A percentile compares a stretch with the other conserved stretches of the same genome.
Evolutionary conservation across 2,329 filamentous ascomycete genomes (phyloP).

Genomic region (Aspergillus viridinutans): DNA sequence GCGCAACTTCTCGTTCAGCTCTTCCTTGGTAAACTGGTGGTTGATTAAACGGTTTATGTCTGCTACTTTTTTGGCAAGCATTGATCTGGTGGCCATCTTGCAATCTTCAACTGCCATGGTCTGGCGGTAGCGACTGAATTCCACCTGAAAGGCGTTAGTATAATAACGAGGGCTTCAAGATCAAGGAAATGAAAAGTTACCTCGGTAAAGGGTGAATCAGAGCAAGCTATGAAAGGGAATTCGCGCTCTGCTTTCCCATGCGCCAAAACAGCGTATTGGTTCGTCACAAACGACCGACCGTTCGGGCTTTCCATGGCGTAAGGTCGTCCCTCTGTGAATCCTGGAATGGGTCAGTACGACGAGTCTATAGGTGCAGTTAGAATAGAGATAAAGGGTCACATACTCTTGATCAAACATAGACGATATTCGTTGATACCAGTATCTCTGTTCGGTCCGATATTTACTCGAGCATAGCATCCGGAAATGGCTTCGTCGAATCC

Average conservation of each 20-base stretch:
- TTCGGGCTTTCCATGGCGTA: constrained; percentile 75
- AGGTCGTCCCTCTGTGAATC: constrained; percentile 71
- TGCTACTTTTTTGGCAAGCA: constrained; percentile 66
- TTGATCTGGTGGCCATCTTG: constrained; percentile 67
- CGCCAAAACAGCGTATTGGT: constrained; percentile 76
- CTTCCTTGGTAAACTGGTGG: constrained; percentile 75
- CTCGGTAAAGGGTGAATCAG: constrained; percentile 79
- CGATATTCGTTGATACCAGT: constrained; percentile 76
- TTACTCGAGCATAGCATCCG: constrained; percentile 81
- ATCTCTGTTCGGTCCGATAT: constrained; percentile 70
- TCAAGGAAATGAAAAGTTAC: constrained; percentile 42
- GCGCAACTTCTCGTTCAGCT: constrained; percentile 74
- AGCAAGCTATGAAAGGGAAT: constrained; percentile 88
- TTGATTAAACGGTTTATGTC: constrained; percentile 77
- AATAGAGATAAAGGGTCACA: constrained; percentile 8
- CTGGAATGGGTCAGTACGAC: constrained; percentile 40
- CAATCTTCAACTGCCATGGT: constrained; percentile 69
- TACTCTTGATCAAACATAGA: constrained; percentile 83
- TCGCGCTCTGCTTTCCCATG: constrained; percentile 80
- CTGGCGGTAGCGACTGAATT: constrained; percentile 76
- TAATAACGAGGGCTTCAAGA: not conserved
- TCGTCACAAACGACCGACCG: constrained; percentile 74
- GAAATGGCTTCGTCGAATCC: constrained; percentile 77
- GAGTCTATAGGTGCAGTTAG: not conserved
- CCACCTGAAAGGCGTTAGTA: constrained; percentile 49